A percentile compares a stretch with the other conserved stretches of the same genome.
phyloP scores from a whole-genome alignment of 2,329 filamentous ascomycete genomes.

The Chaetomiaceae sp. region DNA sequence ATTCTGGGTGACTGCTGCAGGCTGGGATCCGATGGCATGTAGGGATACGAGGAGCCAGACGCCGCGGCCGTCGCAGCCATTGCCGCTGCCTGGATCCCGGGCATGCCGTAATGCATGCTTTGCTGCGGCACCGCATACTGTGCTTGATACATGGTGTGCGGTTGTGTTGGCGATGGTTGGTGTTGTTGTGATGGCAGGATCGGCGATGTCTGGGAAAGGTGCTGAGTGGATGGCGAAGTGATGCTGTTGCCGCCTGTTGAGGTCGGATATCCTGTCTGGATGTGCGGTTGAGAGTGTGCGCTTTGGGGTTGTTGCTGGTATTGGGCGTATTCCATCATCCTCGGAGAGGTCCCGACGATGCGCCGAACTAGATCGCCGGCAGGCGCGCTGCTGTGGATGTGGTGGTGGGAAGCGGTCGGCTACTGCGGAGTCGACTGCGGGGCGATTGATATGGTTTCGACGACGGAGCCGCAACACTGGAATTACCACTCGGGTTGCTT shows the following conservation, averaged over 20 bases:
- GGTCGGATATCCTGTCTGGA: slow-evolving; percentile 58
- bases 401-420: slow-evolving; percentile 1
- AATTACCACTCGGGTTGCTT: slow-evolving; percentile 20
- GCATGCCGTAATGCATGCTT: slow-evolving; percentile 78
- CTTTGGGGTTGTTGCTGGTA: slow-evolving; percentile 66
- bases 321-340: slow-evolving; percentile 70
- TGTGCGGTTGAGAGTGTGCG: slow-evolving; percentile 53
- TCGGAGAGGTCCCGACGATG: slow-evolving; percentile 20
- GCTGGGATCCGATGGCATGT: slow-evolving; percentile 66
- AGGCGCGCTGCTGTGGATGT: slow-evolving; percentile 15
- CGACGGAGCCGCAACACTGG: slow-evolving; percentile 9
- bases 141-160: slow-evolving; percentile 75
- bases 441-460: slow-evolving; percentile 12
- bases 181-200: slow-evolving; percentile 76
- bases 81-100: slow-evolving; percentile 80
- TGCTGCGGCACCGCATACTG: slow-evolving; percentile 69
- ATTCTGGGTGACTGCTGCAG: slow-evolving; percentile 74
- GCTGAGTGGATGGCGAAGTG: slow-evolving; percentile 68
- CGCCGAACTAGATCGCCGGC: slow-evolving; percentile 18
- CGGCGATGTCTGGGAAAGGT: slow-evolving; percentile 71
- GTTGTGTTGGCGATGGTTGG: slow-evolving; percentile 57
- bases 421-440: slow-evolving; percentile 15
- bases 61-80: slow-evolving; percentile 91
- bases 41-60: slow-evolving; percentile 72
- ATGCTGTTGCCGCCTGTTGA: slow-evolving; percentile 54